Evolutionary conservation across 2,329 filamentous ascomycete genomes (phyloP).

Genomic region (Atkinsonella hypoxylon): DNA sequence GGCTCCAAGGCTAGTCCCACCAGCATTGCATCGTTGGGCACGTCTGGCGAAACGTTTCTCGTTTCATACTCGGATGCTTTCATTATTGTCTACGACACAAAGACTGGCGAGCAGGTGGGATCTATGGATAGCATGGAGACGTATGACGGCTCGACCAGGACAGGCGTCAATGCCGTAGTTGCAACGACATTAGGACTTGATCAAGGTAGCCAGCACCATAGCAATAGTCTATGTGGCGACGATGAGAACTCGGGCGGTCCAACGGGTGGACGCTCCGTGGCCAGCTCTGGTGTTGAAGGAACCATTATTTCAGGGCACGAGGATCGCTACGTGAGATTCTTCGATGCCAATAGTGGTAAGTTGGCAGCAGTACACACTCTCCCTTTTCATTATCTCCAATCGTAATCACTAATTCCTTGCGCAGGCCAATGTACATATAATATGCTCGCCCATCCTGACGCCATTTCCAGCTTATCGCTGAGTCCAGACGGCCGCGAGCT

Average conservation of each 20-base stretch:
- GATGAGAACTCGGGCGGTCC: constrained; percentile 59
- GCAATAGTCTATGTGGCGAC: constrained; percentile 54
- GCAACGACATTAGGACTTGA: constrained; percentile 78
- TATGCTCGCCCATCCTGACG: constrained; percentile 91
- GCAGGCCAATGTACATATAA: constrained; percentile 98
- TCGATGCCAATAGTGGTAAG: constrained; percentile 97
- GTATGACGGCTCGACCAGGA: constrained; percentile 68
- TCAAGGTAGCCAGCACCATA: constrained; percentile 42
- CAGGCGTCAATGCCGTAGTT: constrained; percentile 83
- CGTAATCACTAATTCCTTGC: background rate
- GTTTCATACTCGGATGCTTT: constrained; percentile 86
- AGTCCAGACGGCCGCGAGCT: constrained; percentile 90
- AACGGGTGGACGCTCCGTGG: constrained; percentile 54
- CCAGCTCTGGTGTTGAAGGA: constrained; percentile 74
- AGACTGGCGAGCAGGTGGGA: constrained; percentile 81
- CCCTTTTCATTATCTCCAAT: background rate
- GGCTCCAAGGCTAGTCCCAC: constrained; percentile 64
- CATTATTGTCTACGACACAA: constrained; percentile 83
- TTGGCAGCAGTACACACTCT: constrained; percentile 13
- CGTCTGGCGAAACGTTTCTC: constrained; percentile 76
- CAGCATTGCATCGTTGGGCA: constrained; percentile 80
- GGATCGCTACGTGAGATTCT: constrained; percentile 91
- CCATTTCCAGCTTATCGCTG: constrained; percentile 82
- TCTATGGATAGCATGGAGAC: constrained; percentile 91
- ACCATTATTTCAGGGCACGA: constrained; percentile 95